Evolutionary conservation across 2,329 filamentous ascomycete species (phyloP), one percentile per base, ranked within the genome.

Genomic region (Epichloe typhina): DNA sequence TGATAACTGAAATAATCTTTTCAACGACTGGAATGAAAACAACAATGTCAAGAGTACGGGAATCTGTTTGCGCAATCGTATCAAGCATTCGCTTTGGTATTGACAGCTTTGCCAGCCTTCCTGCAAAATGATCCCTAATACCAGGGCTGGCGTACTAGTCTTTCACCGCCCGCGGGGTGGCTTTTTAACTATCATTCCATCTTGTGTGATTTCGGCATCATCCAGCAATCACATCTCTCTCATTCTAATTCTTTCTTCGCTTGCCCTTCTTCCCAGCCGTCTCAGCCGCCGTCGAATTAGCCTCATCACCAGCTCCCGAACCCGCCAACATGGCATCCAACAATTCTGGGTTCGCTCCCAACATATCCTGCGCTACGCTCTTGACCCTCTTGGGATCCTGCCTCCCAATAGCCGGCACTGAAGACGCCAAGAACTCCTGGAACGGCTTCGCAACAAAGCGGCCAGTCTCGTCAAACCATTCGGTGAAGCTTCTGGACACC

Each of bases 391-490:
- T 77, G 38, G 82, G 76, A 59, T 91, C 86, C 35, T 75, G 74
- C 57, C 73, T 74, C 47, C 82, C 86, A 54, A 91, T 75, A 35
- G 77, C 63, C 1, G 82, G 77, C 3, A 91, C 73, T 40, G 76
- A 74, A n/a, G 75, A 76, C 11, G 85, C 86, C 46, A 93, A 72
- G 70, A 87, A 80, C 62, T 82, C 77, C 74, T 93, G 87, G 68
- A 93, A 90, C 5, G 87, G 86, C 57, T 79, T 72, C 8, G 80
- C 77, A 44, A 89, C 77, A 64, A 93, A 89, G 64, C 75, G 77
- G 47, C 88, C 88, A 40, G 74, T 71, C 50, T 69, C 71, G 65
- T 94, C 85, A 59, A 91, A 93, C 85, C 86, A 93, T 49, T 77
- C 73, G 36, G 77, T 78, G 64, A 93, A 91, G 37, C 83, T 75